Conservation (phyloP, 2,329 filamentous ascomycete genomes). For the Madurella fahalii region DNA sequence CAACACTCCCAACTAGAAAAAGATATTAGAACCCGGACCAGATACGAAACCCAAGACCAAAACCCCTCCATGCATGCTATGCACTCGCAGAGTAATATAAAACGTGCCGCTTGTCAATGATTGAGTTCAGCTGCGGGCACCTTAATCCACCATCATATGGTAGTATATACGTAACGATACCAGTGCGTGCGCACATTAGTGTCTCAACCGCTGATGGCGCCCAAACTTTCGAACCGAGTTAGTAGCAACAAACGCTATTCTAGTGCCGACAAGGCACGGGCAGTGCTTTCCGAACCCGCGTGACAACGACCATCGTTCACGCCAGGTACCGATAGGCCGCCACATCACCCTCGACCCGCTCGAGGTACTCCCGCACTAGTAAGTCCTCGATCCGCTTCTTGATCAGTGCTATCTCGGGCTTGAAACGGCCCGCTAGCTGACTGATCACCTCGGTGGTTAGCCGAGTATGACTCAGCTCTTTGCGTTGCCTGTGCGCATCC, state of each 20-base stretch:
- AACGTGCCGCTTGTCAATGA: too few relatives aligned
- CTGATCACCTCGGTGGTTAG: conserved; percentile 68
- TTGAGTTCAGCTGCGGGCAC: too few relatives aligned
- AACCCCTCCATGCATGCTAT: background rate
- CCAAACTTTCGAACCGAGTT: background rate
- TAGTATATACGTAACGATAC: too few relatives aligned
- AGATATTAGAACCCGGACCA: background rate
- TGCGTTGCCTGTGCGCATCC: conserved; percentile 57
- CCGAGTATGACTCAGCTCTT: conserved; percentile 64
- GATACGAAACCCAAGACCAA: background rate
- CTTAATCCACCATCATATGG: too few relatives aligned
- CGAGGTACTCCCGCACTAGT: conserved; percentile 72
- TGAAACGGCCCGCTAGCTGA: conserved; percentile 67
- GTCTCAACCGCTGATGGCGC: too few relatives aligned
- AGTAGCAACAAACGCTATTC: background rate
- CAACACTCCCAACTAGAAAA: background rate
- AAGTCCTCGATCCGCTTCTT: conserved; percentile 78
- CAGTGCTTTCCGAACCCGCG: too few relatives aligned
- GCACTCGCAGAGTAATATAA: background rate
- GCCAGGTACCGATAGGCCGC: conserved; percentile 70
- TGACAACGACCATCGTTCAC: conserved; percentile 36
- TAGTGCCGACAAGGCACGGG: background rate
- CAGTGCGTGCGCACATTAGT: too few relatives aligned
- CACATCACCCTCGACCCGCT: conserved; percentile 64
- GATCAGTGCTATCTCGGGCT: conserved; percentile 70